Evolutionary conservation across 75 land plant species (phyloP).

Genomic region (Selaginella moellendorffii): DNA sequence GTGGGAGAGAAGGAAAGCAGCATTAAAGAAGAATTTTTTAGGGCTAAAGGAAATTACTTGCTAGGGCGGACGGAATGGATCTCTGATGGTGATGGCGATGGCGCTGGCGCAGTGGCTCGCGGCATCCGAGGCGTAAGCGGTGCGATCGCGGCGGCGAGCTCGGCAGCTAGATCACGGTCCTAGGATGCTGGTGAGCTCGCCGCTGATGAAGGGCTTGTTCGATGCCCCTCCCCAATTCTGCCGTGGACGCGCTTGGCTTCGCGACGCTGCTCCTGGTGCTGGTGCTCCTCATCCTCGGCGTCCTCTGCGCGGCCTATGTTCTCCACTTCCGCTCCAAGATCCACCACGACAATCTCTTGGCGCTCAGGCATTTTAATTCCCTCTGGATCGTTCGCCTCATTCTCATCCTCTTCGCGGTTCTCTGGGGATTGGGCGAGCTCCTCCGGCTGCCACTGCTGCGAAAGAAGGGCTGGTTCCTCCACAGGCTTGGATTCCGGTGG

Average conservation of each 20-base stretch:
- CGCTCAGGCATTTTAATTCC: constrained; percentile 58
- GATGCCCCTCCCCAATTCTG: constrained; percentile 87
- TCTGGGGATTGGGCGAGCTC: constrained; percentile 77
- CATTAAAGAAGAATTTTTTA: too few species aligned
- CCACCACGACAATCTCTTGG: constrained; percentile 26
- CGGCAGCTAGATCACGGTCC: too few species aligned
- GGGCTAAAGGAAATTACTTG: too few species aligned
- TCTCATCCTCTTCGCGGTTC: constrained; percentile 40
- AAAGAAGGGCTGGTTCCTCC: constrained; percentile 34
- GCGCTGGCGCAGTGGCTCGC: too few species aligned
- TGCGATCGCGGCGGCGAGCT: too few species aligned
- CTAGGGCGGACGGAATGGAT: too few species aligned
- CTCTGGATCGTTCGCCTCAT: constrained; percentile 75
- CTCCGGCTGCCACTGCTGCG: constrained; percentile 46
- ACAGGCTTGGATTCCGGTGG: constrained; percentile 29
- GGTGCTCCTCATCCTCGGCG: constrained; percentile 34
- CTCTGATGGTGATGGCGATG: too few species aligned
- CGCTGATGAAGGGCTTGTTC: too few species aligned
- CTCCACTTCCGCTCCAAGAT: constrained; percentile 49
- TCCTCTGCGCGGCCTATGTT: constrained; percentile 44
- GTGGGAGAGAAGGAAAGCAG: too few species aligned
- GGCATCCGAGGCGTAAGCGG: too few species aligned
- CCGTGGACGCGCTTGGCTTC: constrained; percentile 86
- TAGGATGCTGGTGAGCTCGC: too few species aligned
- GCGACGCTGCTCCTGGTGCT: constrained; percentile 59